These are phyloP conservation scores for Chondrostereum purpureum DNA, from an alignment of 1,284 basidiomycete species.

Conservation along the genomic window DNA sequence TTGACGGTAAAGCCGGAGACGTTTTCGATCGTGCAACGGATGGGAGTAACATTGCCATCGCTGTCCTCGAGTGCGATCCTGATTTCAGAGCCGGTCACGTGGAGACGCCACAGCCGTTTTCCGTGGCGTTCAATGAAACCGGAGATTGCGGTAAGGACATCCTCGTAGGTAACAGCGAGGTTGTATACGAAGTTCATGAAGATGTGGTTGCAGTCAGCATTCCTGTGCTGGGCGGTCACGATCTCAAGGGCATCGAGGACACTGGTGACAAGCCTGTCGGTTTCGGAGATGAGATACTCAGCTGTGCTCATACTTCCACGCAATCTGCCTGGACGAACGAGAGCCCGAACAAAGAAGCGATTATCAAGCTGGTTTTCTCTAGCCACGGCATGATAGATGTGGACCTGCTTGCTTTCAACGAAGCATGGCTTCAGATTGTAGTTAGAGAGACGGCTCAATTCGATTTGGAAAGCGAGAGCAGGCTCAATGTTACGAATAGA, in stretches of 20 bases:
- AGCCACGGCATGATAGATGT: constrained; percentile 94
- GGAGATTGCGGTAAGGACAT: constrained; percentile 91
- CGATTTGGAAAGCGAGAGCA: constrained; percentile 96
- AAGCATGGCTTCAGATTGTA: constrained; percentile 94
- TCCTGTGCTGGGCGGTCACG: constrained; percentile 79
- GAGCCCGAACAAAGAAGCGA: constrained; percentile 96
- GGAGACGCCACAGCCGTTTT: constrained; percentile 95
- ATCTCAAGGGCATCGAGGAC: constrained; percentile 95
- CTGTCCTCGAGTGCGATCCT: constrained; percentile 90
- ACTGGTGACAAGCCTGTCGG: constrained; percentile 92
- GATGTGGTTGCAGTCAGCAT: constrained; percentile 93
- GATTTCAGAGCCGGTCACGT: constrained; percentile 97
- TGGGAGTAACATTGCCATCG: constrained; percentile 89
- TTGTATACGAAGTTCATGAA: constrained; percentile 99
- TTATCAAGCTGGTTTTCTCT: constrained; percentile 95
- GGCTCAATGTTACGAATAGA: constrained; percentile 99
- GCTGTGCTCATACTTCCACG: constrained; percentile 88
- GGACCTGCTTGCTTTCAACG: constrained; percentile 92
- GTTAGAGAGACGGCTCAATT: constrained; percentile 92
- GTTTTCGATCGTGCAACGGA: constrained; percentile 97
- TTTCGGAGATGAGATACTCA: constrained; percentile 97
- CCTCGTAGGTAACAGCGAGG: constrained; percentile 91
- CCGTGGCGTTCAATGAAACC: constrained; percentile 99
- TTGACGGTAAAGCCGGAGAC: constrained; percentile 99
- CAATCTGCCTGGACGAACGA: constrained; percentile 93